phyloP scores from a whole-genome alignment of 2,329 filamentous ascomycete species.

The Colletotrichum shisoi region DNA sequence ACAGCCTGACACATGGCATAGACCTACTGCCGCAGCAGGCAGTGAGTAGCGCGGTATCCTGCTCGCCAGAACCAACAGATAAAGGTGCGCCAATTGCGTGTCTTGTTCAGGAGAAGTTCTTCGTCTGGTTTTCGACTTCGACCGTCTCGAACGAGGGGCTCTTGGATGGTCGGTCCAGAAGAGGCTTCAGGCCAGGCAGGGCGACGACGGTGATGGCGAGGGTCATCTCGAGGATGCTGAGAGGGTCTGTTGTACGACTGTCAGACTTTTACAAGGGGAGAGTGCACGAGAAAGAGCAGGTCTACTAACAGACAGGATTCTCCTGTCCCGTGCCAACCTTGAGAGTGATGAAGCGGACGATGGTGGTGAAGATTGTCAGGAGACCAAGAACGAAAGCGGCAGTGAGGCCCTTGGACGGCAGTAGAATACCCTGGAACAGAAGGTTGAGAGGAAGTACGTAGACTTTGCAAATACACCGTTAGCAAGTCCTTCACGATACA shows the following conservation, averaged over 20 bases:
- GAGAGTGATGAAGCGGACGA: slow-evolving; percentile 43
- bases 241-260: slow-evolving; percentile 32
- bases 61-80: neutral
- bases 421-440: slow-evolving; percentile 43
- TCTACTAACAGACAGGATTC: slow-evolving; percentile 44
- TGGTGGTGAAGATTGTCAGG: slow-evolving; percentile 42
- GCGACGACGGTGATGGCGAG: slow-evolving; percentile 42
- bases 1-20: too few relatives aligned
- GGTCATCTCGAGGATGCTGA: slow-evolving; percentile 42
- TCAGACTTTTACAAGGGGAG: neutral
- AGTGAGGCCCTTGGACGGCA: slow-evolving; percentile 41
- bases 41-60: too few relatives aligned
- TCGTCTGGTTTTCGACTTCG: slow-evolving; percentile 27
- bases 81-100: neutral
- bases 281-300: too few relatives aligned
- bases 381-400: slow-evolving; percentile 43
- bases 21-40: too few relatives aligned
- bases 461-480: slow-evolving; percentile 39
- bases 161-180: slow-evolving; percentile 32
- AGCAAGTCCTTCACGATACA: neutral
- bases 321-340: slow-evolving; percentile 43
- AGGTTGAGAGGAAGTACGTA: slow-evolving; percentile 47
- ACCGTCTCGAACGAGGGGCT: slow-evolving; percentile 29
- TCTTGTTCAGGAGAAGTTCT: slow-evolving; percentile 18
- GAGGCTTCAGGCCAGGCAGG: slow-evolving; percentile 42